Evolutionary conservation across 352 stramenopile genomes (phyloP), one percentile per base, ranked within the genome.

Genomic region (Globisporangium paddicum): DNA sequence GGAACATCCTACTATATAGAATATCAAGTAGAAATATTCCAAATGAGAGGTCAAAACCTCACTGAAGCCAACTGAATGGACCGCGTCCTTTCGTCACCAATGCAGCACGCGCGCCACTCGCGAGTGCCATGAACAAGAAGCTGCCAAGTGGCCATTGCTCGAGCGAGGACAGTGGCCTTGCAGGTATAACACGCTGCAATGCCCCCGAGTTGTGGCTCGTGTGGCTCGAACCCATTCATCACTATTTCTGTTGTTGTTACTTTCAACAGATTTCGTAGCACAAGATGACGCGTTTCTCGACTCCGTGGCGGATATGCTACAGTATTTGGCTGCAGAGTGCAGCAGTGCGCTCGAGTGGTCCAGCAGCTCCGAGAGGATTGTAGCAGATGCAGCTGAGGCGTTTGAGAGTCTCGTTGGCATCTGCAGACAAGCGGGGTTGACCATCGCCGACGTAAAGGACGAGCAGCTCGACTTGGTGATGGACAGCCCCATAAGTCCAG

Each of bases 241-340:
- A 40, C 5, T n/a, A 0, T 18, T 35, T 53, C 18, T 28, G 9
- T 48, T n/a, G 10, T 18, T 21, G 3, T 23, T 41, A 1, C n/a
- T n/a, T n/a, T n/a, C n/a, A n/a, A n/a, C 18, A 53, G 55, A 71
- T 30, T 78, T 73, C 38, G 64, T 63, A 23, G 71, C 68, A 3
- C 61, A 79, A 55, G 49, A 76, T 26, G 71, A 74, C n/a, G 57
- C 16, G 0, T 76, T 79, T 23, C 46, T 79, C 3, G 68, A 79
- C 41, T 34, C 44, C 0, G 23, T 67, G 4, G 34, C 37, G 13
- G 30, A 42, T 3, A 63, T 62, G 53, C 46, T 67, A 6, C 38
- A 51, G 35, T 10, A 18, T 16, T 21, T 68, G 7, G 42, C 48
- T 34, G 18, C 25, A 5, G 44, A 45, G 11, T 66, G 57, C 21